These are phyloP conservation scores for Lipomyces oligophaga DNA, from an alignment of 805 yeast species.

Conservation along the genomic window DNA sequence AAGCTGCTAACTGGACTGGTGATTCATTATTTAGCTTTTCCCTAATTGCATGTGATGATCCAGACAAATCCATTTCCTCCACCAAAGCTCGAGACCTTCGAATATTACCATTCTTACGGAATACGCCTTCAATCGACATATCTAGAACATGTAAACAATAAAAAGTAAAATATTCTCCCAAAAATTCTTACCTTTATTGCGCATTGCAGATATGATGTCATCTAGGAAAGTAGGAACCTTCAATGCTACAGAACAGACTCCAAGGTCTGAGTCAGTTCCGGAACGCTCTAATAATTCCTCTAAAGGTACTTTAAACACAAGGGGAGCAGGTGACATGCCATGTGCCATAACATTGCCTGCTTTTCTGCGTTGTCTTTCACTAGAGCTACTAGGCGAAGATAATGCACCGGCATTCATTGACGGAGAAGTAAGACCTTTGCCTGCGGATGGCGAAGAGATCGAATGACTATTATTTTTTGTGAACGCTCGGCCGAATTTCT, in stretches of 20 bases:
- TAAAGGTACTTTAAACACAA: conserved; percentile 76
- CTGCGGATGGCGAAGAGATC: no score
- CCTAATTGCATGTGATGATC: conserved; percentile 31
- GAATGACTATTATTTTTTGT: conserved; percentile 29
- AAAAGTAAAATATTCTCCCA: no score
- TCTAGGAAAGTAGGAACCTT: conserved; percentile 83
- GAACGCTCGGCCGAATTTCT: conserved; percentile 43
- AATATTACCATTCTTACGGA: conserved; percentile 94
- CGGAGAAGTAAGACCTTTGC: no score
- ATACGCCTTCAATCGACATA: conserved; percentile 91
- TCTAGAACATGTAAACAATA: conserved; percentile 6
- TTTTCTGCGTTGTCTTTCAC: no score
- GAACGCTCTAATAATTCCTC: conserved; percentile 60
- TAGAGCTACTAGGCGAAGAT: neutral
- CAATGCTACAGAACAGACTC: conserved; percentile 76
- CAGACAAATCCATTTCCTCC: conserved; percentile 72
- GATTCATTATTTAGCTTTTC: conserved; percentile 49
- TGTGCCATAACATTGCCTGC: no score
- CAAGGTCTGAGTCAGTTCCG: conserved; percentile 81
- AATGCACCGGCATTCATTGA: no score
- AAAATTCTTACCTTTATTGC: conserved; percentile 84
- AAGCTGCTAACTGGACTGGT: conserved; percentile 89
- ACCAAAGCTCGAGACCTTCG: conserved; percentile 70
- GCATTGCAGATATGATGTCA: conserved; percentile 75
- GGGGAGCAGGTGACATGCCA: no score